These are phyloP conservation scores for Kwoniella europaea DNA, from an alignment of 768 basidiomycete genomes.

Conservation along the genomic window DNA sequence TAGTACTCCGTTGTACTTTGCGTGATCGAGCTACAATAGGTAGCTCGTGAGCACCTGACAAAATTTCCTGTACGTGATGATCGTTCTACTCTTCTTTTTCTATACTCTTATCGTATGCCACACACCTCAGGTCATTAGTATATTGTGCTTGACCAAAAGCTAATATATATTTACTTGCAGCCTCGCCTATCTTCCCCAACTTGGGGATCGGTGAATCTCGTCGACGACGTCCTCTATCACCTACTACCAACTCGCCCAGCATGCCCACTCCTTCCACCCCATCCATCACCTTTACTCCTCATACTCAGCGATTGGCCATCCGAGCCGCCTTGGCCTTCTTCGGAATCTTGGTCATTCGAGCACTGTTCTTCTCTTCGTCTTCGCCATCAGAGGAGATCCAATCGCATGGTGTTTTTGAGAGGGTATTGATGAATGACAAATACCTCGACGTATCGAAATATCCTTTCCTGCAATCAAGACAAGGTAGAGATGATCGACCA, in stretches of 20 bases:
- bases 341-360: conserved; percentile 45
- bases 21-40: conserved; percentile 7
- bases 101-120: neutral
- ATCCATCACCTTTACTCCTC: conserved; percentile 25
- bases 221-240: conserved; percentile 22
- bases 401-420: conserved; percentile 69
- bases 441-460: conserved; percentile 85
- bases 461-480: conserved; percentile 82
- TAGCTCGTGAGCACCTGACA: conserved; percentile 15
- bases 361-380: conserved; percentile 51
- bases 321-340: conserved; percentile 47
- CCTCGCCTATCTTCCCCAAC: conserved; percentile 27
- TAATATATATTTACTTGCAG: neutral
- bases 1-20: neutral
- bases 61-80: conserved; percentile 9
- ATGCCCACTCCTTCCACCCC: conserved; percentile 28
- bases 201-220: conserved; percentile 29
- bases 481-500: conserved; percentile 79
- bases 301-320: conserved; percentile 49
- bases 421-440: conserved; percentile 70
- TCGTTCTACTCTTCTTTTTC: neutral
- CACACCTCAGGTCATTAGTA: neutral
- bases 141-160: neutral
- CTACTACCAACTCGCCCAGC: conserved; percentile 15
- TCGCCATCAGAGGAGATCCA: conserved; percentile 61